Percentiles rank a stretch among this genome's conserved stretches.
These are phyloP conservation scores for Sequoiadendron giganteum DNA, from an alignment of 75 land plant genomes.

Conservation along the genomic window DNA sequence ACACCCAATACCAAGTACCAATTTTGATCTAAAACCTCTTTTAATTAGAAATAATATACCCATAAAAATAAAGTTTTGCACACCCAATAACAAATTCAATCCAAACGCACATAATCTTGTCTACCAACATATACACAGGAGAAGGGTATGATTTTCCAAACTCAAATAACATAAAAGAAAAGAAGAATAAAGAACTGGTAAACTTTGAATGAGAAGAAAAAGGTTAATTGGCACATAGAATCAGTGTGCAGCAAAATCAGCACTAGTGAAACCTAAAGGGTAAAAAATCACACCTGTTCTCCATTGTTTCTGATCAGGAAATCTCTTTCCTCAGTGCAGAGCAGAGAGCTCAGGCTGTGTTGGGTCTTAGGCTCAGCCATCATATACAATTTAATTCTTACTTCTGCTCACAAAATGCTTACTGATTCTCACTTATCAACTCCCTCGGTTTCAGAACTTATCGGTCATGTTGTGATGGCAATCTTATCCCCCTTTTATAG, in stretches of 20 bases:
- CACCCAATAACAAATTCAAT: too few species aligned
- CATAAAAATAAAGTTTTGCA: too few species aligned
- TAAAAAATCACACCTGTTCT: conserved; percentile 12
- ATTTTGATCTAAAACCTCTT: too few species aligned
- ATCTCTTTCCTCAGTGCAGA: conserved; percentile 15
- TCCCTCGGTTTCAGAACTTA: neutral
- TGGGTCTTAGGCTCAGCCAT: neutral
- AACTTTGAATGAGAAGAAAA: neutral
- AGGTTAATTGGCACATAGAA: neutral
- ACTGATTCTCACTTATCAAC: neutral
- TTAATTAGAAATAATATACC: too few species aligned
- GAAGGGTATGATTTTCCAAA: neutral
- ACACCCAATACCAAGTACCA: too few species aligned
- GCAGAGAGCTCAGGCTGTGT: neutral
- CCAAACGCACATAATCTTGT: neutral
- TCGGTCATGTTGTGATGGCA: neutral
- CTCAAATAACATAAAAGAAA: neutral
- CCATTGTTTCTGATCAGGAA: conserved; percentile 18
- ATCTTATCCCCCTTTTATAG: neutral
- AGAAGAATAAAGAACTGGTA: neutral
- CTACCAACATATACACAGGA: neutral
- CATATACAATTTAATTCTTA: neutral
- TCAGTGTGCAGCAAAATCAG: neutral
- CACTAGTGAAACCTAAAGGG: neutral
- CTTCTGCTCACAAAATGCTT: too few species aligned